Evolutionary conservation across 345 rosid species (phyloP).

Genomic region (Eucalyptus regnans): DNA sequence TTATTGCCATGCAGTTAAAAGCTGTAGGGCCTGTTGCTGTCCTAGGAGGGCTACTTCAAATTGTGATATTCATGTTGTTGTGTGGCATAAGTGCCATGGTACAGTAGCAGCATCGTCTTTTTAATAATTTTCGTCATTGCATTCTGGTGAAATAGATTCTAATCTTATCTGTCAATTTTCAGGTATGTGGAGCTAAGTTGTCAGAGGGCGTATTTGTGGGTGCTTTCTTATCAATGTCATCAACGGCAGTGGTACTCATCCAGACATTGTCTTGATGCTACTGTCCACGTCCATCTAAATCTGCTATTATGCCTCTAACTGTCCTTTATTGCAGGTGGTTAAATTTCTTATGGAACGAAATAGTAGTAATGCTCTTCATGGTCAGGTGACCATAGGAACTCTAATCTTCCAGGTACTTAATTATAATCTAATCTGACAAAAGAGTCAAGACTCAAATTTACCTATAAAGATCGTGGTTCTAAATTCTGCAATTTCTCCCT

Average conservation of each 20-base stretch:
- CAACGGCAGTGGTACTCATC: constrained; percentile 87
- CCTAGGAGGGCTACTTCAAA: constrained; percentile 90
- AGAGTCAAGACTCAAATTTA: background rate
- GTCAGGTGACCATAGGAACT: constrained; percentile 96
- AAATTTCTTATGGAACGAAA: constrained; percentile 82
- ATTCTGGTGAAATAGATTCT: background rate
- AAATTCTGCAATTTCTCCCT: background rate
- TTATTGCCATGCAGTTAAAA: constrained; percentile 54
- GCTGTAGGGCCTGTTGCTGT: constrained; percentile 96
- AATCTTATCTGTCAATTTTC: constrained; percentile 5
- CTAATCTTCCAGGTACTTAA: constrained; percentile 85
- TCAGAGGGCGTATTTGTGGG: constrained; percentile 97
- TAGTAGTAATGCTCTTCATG: constrained; percentile 67
- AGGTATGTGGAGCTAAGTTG: constrained; percentile 94
- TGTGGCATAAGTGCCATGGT: constrained; percentile 76
- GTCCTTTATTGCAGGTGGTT: constrained; percentile 49
- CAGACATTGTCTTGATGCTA: background rate
- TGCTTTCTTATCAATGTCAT: constrained; percentile 92
- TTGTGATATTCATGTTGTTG: constrained; percentile 64
- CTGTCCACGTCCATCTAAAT: background rate
- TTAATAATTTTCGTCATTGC: background rate
- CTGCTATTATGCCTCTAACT: background rate
- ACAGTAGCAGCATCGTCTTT: background rate
- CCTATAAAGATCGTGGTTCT: background rate
- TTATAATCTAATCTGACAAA: background rate